phyloP scores from a whole-genome alignment of 805 yeast species.

The Sugiyamaella floridensis region DNA sequence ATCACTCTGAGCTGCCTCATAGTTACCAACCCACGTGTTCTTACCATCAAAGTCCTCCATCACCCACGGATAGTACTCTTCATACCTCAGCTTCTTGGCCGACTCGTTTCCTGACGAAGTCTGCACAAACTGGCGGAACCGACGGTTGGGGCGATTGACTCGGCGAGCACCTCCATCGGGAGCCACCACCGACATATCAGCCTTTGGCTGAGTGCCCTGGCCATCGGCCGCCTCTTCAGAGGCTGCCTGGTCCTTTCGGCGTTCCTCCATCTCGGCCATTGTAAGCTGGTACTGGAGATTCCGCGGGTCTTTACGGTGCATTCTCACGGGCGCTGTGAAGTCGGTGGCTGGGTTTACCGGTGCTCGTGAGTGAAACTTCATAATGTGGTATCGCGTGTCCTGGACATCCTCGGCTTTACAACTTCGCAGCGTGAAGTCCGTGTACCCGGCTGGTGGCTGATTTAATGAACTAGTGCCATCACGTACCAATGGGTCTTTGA shows the following conservation, averaged over 20 bases:
- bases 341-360: constrained; percentile 63
- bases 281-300: constrained; percentile 79
- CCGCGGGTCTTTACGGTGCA: constrained; percentile 91
- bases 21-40: constrained; percentile 92
- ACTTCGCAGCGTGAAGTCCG: constrained; percentile 58
- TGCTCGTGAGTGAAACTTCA: constrained; percentile 70
- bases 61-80: constrained; percentile 97
- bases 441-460: constrained; percentile 13
- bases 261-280: constrained; percentile 41
- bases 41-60: constrained; percentile 92
- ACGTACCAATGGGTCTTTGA: neutral
- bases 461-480: neutral
- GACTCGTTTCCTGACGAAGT: constrained; percentile 73
- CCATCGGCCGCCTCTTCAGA: constrained; percentile 11
- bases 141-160: constrained; percentile 51
- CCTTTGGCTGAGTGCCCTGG: constrained; percentile 25
- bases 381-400: constrained; percentile 68
- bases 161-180: constrained; percentile 88
- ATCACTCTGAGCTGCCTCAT: constrained; percentile 86
- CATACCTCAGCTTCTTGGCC: constrained; percentile 79
- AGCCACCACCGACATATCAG: constrained; percentile 52
- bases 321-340: constrained; percentile 75
- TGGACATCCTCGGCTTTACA: constrained; percentile 65
- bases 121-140: constrained; percentile 66
- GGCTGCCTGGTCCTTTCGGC: constrained; percentile 18